Evolutionary conservation across 2,329 filamentous ascomycete genomes (phyloP).

Genomic region (Thielaviopsis euricoi): DNA sequence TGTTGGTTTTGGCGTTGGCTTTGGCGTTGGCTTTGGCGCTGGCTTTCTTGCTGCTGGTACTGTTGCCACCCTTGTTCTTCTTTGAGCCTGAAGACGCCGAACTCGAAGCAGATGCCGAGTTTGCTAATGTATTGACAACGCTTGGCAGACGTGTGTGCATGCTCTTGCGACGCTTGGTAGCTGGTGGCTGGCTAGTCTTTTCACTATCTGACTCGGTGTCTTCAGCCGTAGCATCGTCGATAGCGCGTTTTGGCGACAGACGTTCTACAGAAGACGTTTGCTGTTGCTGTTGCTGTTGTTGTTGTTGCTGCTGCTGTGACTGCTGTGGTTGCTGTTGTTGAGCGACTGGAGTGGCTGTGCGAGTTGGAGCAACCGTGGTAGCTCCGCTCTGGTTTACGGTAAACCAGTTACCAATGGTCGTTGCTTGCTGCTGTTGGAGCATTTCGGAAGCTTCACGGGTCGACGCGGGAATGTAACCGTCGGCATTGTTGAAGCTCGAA

Average conservation of each 20-base stretch:
- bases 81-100: neutral
- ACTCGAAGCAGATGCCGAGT: neutral
- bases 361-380: slow-evolving; percentile 25
- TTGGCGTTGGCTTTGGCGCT: neutral
- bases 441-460: slow-evolving; percentile 27
- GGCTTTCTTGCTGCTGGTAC: neutral
- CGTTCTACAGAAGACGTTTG: neutral
- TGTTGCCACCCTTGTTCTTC: neutral
- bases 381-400: slow-evolving; percentile 39
- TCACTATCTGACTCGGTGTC: slow-evolving; percentile 7
- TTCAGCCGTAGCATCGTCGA: neutral
- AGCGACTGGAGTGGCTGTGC: slow-evolving; percentile 36
- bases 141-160: slow-evolving; percentile 3
- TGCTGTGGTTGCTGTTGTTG: neutral
- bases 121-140: neutral
- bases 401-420: slow-evolving; percentile 38
- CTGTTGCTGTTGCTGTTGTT: neutral
- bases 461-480: slow-evolving; percentile 41
- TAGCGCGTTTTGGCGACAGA: slow-evolving; percentile 5
- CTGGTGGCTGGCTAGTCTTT: slow-evolving; percentile 1
- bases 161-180: slow-evolving; percentile 6
- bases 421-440: slow-evolving; percentile 31
- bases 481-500: slow-evolving; percentile 38
- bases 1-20: neutral
- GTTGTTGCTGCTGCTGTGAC: neutral